Base-by-base conservation (phyloP, 345 rosid species). In the Carallia pectinifolia region DNA sequence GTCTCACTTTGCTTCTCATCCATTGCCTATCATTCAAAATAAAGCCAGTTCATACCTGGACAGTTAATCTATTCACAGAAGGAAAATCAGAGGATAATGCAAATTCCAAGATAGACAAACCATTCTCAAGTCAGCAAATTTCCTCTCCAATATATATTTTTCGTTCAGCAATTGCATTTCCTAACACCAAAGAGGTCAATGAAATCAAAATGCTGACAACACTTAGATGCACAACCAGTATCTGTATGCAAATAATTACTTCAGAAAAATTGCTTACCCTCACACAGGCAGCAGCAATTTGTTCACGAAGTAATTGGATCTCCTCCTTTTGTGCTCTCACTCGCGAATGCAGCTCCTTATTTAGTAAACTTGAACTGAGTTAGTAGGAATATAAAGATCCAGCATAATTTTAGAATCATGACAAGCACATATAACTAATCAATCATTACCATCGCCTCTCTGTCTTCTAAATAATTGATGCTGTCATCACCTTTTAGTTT, bases 1-100 rank as follows among this genome's bases (percentile, higher is more conserved):
- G 87, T 85, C 81, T 95, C 99, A 64, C 82, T 89, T 78, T 92
- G 90, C 80, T 85, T 92, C 79, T 95, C 97, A 81, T 92, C 96
- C 70, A 92, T 81, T 54, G 92, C 99, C 99, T 95, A 71, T 44
- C 50, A 12, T 58, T 62, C 78, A 72, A 77, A 80, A 69, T 15
- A 44, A 44, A 44, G 50, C 50, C 50, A 44, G 50, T 13, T 2
- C 17, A 44, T 44, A 44, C 12, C 16, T 12, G 50, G 50, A 44
- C 50, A 13, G 15, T 44, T 13, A 9, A 44, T 44, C 48, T 44
- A 13, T 44, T 13, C 10, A 44, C 13, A 44, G 50, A 44, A 44
- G 50, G 50, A 44, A 44, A 44, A 44, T 44, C 50, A 23, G 17
- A 16, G 37, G 23, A 19, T 48, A 50, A 70, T 5, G 38, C 23